Evolutionary conservation across 2,329 filamentous ascomycete genomes (phyloP).

Genomic region (Juglanconis sp.): DNA sequence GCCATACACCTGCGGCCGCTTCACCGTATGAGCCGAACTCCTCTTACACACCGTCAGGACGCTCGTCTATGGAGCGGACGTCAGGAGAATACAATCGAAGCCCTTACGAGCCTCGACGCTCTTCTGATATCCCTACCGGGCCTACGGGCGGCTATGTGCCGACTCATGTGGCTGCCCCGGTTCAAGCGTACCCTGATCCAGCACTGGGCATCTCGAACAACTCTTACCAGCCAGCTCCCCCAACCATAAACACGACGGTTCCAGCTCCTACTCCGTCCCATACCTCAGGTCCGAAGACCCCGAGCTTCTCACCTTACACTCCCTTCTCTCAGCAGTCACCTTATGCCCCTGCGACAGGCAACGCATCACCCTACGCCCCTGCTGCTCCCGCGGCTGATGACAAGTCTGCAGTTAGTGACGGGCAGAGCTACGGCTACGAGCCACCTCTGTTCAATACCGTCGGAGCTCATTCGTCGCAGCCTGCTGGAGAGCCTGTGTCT

Average conservation of each 20-base stretch:
- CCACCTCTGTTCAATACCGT: conserved; percentile 38
- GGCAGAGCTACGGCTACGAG: conserved; percentile 50
- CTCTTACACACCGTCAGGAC: conserved; percentile 30
- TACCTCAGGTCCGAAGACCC: neutral
- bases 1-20: conserved; percentile 25
- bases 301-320: conserved; percentile 14
- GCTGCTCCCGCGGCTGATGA: conserved; percentile 2
- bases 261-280: conserved; percentile 4
- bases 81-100: conserved; percentile 40
- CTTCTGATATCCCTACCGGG: conserved; percentile 35
- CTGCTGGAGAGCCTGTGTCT: conserved; percentile 27
- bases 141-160: conserved; percentile 33
- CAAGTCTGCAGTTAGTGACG: conserved; percentile 32
- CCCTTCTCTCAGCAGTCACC: conserved; percentile 16
- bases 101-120: conserved; percentile 40
- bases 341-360: conserved; percentile 18
- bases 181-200: conserved; percentile 29
- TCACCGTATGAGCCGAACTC: conserved; percentile 27
- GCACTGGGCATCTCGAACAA: conserved; percentile 23
- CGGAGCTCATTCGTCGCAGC: conserved; percentile 22
- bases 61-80: conserved; percentile 43
- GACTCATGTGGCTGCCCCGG: conserved; percentile 26
- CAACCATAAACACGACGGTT: conserved; percentile 18
- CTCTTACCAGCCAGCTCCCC: conserved; percentile 23
- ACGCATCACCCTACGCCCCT: conserved; percentile 9